Base-by-base conservation (phyloP, 179 eudicot species). In the Heliamphora pulchella region DNA sequence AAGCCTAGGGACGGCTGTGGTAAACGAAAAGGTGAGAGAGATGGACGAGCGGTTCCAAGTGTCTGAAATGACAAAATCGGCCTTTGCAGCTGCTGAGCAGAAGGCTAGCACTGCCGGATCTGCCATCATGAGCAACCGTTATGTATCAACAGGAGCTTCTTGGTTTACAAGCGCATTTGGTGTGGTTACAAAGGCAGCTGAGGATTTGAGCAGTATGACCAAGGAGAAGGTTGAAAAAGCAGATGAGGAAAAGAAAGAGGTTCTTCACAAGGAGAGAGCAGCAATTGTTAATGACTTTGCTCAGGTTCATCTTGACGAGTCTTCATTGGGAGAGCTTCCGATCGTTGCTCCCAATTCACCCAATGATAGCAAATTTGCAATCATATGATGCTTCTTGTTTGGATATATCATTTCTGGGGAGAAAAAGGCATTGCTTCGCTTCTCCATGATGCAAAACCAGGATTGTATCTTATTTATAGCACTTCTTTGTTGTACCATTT, bases 141-240 rank as follows among this genome's bases (percentile, higher is more conserved):
- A 80, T 44, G 78, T 84, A 4, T 81, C 79, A 2, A 78, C 80
- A 0, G 89, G 89, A 22, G 85, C 89, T 3, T 74, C 87, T 1
- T 84, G 89, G 89, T 39, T 86, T 15, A 22, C 85, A 3, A 81
- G 63, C 41, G 89, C 89, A 73, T 75, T 80, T 4, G 47, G 71
- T 22, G 84, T 48, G 0, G 89, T 86, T 75, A 75, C 79, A 18
- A 86, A 80, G 78, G 85, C 82, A 17, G 89, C 89, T 7, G 87
- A 85, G 69, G 85, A 79, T 17, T 85, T 86, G 72, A 81, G 84
- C 76, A 43, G 74, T 7, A 82, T 84, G 85, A 84, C 87, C 1
- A 80, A 81, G 81, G 89, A 82, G 66, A 84, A 86, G 79, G 83
- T 85, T n/a, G 80, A 66, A 10, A 82, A 76, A 80, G 87, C 85